These are phyloP conservation scores for Pezicula radicicola DNA, from an alignment of 2,329 filamentous ascomycete genomes.

Conservation along the genomic window DNA sequence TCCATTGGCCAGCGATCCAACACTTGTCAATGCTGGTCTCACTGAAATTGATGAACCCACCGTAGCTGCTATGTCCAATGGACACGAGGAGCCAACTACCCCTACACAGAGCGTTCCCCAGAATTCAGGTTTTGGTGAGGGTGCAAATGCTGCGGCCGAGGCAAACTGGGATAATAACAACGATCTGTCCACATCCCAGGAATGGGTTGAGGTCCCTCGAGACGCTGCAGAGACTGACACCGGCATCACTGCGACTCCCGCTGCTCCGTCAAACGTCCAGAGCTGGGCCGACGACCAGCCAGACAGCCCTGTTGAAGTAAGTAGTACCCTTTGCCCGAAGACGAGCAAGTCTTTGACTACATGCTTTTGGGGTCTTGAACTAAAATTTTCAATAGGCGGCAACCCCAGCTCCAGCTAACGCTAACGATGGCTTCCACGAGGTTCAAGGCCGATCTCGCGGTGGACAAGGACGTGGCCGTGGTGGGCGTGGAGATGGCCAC, in stretches of 20 bases:
- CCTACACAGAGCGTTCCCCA: constrained; percentile 36
- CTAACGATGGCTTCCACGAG: constrained; percentile 70
- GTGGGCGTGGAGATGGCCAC: constrained; percentile 43
- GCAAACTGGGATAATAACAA: constrained; percentile 58
- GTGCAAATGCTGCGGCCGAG: constrained; percentile 59
- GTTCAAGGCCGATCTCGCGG: constrained; percentile 57
- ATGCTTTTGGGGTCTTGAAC: constrained; percentile 29
- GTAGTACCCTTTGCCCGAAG: constrained; percentile 21
- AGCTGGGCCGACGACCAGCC: constrained; percentile 84
- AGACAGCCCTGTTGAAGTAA: constrained; percentile 43
- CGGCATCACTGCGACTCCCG: constrained; percentile 54
- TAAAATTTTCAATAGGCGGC: constrained; percentile 19
- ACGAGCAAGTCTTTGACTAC: not conserved
- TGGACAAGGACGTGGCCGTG: constrained; percentile 45
- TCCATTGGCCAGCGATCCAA: constrained; percentile 57
- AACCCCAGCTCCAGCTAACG: constrained; percentile 31
- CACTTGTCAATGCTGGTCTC: constrained; percentile 61
- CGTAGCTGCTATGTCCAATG: constrained; percentile 37
- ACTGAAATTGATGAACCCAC: constrained; percentile 60
- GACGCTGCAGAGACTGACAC: constrained; percentile 73
- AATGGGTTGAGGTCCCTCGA: constrained; percentile 61
- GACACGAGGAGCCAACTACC: constrained; percentile 36
- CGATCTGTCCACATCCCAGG: constrained; percentile 29
- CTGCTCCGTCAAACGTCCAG: constrained; percentile 53
- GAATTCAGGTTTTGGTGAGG: constrained; percentile 50